Base-by-base conservation (phyloP, 768 basidiomycete species). In the Coprinopsis marcescibilis region DNA sequence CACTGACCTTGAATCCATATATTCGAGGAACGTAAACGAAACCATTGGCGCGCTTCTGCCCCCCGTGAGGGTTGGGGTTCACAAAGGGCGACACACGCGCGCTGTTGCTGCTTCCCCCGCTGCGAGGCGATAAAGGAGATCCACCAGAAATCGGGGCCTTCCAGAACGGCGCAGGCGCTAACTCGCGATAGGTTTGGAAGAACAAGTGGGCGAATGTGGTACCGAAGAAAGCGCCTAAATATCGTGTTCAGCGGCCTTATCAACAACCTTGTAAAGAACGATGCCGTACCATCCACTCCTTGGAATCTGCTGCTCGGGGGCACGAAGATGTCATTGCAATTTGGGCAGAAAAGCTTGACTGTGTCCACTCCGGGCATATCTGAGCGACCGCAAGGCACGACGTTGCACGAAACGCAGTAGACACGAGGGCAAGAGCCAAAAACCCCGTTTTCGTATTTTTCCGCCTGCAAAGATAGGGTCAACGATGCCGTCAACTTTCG, bases 121-220 rank as follows among this genome's bases (percentile, higher is more conserved):
- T 78, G 33, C 70, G 67, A 2, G 80, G 81, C 15, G 80, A 78
- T 6, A 80, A 67, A 1, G 84, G 83, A 4, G 78, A 72, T 0
- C 75, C 72, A 12, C 77, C 75, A 2, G 78, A 65, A 11, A 75
- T 70, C 4, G 69, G 70, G n/a, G 81, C 76, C 54, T 86, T 89
- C 79, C 81, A 93, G 69, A 92, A 97, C 2, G 94, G 91, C 20
- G 91, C 89, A 0, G 94, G 89, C 7, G 90, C 82, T n/a, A 94
- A 78, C 62, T 95, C 92, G 20, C 89, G 88, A 69, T 95, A 98
- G 52, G 89, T 93, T 61, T 98, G 93, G 77, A 98, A 98, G 70
- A 98, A 95, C 20, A 99, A 75, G 59, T 97, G 93, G 1, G 94
- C 76, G 64, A 99, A 99, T n/a, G 95, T 97, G 0, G 95, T 98